Conservation (phyloP, 1,284 basidiomycete genomes). For the Afroboletus lepidellus region DNA sequence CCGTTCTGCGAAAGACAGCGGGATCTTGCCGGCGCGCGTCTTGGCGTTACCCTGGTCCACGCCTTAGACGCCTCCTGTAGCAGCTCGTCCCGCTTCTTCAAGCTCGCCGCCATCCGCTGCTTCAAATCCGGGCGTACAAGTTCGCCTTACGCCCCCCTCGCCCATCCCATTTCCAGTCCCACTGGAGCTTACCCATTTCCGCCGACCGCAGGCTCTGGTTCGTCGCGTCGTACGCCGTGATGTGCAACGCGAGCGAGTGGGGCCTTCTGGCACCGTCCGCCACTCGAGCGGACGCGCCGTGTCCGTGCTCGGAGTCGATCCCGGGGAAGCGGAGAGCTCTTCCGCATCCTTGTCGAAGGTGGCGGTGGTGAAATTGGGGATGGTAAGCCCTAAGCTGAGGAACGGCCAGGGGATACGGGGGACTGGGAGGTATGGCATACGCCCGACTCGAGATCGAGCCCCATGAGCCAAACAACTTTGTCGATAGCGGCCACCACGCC, state of each 20-base stretch:
- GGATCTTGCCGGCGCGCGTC: slow-evolving; percentile 66
- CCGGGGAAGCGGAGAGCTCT: slow-evolving; percentile 10
- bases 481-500: slow-evolving; percentile 59
- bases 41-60: slow-evolving; percentile 57
- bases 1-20: slow-evolving; percentile 63
- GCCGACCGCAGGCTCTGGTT: slow-evolving; percentile 40
- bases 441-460: slow-evolving; percentile 61
- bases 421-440: slow-evolving; percentile 49
- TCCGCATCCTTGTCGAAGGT: slow-evolving; percentile 33
- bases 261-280: slow-evolving; percentile 50
- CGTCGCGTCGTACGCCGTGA: slow-evolving; percentile 52
- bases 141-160: slow-evolving; percentile 47
- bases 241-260: slow-evolving; percentile 46
- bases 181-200: slow-evolving; percentile 37
- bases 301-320: slow-evolving; percentile 14
- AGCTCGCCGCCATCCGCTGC: slow-evolving; percentile 44
- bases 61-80: slow-evolving; percentile 61
- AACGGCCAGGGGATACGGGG: slow-evolving; percentile 9
- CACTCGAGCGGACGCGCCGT: slow-evolving; percentile 45
- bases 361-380: slow-evolving; percentile 4
- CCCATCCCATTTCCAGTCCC: slow-evolving; percentile 41
- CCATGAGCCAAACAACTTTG: slow-evolving; percentile 58
- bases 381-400: slow-evolving; percentile 5
- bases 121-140: slow-evolving; percentile 24
- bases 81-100: slow-evolving; percentile 52